Evolutionary conservation across 2,329 filamentous ascomycete species (phyloP).

Genomic region (Colletotrichum godetiae): DNA sequence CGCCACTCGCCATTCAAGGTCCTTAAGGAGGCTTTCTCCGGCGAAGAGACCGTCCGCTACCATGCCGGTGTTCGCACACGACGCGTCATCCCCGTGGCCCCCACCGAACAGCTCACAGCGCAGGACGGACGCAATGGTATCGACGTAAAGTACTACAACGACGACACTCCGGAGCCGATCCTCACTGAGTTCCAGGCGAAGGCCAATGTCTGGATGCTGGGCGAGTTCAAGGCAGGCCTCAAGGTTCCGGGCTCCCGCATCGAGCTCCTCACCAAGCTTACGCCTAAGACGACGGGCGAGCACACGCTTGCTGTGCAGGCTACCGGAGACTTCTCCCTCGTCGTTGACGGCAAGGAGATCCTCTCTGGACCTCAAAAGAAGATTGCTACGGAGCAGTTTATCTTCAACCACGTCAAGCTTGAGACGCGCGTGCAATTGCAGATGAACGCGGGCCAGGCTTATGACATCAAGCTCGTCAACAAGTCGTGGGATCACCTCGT

Average conservation of each 20-base stretch:
- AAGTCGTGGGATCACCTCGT: constrained; percentile 19
- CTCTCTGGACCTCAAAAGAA: constrained; percentile 28
- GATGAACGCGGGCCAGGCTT: constrained; percentile 24
- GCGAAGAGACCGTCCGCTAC: neutral
- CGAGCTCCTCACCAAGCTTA: constrained; percentile 33
- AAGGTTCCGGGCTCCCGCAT: constrained; percentile 34
- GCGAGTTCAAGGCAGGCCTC: constrained; percentile 35
- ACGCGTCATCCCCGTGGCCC: constrained; percentile 32
- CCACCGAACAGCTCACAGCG: constrained; percentile 6
- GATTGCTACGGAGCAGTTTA: constrained; percentile 36
- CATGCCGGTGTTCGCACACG: constrained; percentile 26
- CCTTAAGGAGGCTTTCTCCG: constrained; percentile 3
- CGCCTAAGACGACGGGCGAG: constrained; percentile 25
- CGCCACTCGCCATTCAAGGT: constrained; percentile 23
- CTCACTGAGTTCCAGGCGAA: constrained; percentile 33
- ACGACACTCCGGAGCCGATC: constrained; percentile 21
- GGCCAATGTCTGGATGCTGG: constrained; percentile 37
- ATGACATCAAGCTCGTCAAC: constrained; percentile 32
- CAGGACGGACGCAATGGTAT: constrained; percentile 31
- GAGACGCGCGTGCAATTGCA: constrained; percentile 31
- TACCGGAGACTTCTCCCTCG: constrained; percentile 31
- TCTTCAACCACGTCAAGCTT: constrained; percentile 38
- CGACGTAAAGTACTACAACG: constrained; percentile 36
- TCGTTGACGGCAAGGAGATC: constrained; percentile 30
- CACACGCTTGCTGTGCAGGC: constrained; percentile 34